Evolutionary conservation across 176 grass and related monocot genomes (phyloP).

Genomic region (Aechmea fasciata): DNA sequence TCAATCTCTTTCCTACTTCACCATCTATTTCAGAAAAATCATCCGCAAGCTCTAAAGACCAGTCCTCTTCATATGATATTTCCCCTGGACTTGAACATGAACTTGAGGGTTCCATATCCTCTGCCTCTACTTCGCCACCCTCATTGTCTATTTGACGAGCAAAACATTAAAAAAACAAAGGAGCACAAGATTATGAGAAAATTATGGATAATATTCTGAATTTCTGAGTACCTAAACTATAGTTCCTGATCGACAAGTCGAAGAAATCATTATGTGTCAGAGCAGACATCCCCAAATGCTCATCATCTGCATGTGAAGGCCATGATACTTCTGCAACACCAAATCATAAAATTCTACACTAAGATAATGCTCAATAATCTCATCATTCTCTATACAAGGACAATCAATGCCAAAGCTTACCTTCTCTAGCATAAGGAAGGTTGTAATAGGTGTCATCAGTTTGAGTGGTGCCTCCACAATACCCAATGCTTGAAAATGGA

Average conservation of each 20-base stretch:
- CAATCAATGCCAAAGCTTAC: conserved; percentile 10
- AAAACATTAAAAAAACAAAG: background rate
- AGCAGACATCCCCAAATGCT: conserved; percentile 27
- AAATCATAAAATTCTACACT: conserved; percentile 7
- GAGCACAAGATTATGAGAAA: background rate
- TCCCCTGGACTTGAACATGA: conserved; percentile 46
- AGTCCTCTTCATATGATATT: conserved; percentile 22
- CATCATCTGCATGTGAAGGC: conserved; percentile 23
- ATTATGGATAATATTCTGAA: background rate
- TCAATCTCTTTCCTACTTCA: conserved; percentile 54
- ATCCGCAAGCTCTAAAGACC: conserved; percentile 33
- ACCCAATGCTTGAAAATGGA: conserved; percentile 31
- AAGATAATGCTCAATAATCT: conserved; percentile 1
- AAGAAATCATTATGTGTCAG: conserved; percentile 33
- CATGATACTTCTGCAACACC: conserved; percentile 31
- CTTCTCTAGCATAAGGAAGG: conserved; percentile 32
- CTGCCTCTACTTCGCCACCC: conserved; percentile 16
- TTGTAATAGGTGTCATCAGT: conserved; percentile 22
- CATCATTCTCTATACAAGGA: conserved; percentile 9
- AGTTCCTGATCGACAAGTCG: conserved; percentile 25
- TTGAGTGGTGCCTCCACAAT: conserved; percentile 33
- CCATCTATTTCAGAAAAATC: conserved; percentile 48
- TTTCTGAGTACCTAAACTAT: conserved; percentile 29
- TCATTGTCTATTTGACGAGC: conserved; percentile 30
- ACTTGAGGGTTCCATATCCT: conserved; percentile 40